Percentiles rank a stretch among this genome's conserved stretches.
Evolutionary conservation across 129 eudicot genomes (phyloP).

Genomic region (Smallanthus sonchifolius): DNA sequence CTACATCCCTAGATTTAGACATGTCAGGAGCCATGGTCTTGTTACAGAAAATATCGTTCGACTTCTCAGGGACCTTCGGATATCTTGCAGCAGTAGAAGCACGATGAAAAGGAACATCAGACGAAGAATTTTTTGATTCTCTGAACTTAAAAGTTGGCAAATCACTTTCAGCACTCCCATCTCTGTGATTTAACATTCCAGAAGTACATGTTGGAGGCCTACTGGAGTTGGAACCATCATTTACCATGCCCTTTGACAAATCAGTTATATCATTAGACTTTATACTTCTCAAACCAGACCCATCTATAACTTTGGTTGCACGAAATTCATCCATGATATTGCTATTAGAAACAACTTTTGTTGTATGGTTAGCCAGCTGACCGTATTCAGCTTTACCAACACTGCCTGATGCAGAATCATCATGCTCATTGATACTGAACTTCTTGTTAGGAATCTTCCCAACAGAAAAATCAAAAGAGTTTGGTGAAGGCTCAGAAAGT

Average conservation of each 20-base stretch:
- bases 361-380: slow-evolving; percentile 5
- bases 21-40: slow-evolving; percentile 14
- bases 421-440: slow-evolving; percentile 24
- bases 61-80: slow-evolving; percentile 8
- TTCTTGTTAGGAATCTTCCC: slow-evolving; percentile 36
- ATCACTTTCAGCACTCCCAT: background rate
- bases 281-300: slow-evolving; percentile 25
- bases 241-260: slow-evolving; percentile 18
- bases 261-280: slow-evolving; percentile 21
- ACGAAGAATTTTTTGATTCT: slow-evolving; percentile 18
- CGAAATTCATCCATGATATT: slow-evolving; percentile 11
- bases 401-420: slow-evolving; percentile 19
- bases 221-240: slow-evolving; percentile 15
- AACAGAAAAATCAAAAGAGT: slow-evolving; percentile 52
- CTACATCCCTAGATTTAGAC: slow-evolving; percentile 19
- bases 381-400: slow-evolving; percentile 22
- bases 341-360: slow-evolving; percentile 8
- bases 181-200: slow-evolving; percentile 17
- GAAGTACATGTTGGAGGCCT: slow-evolving; percentile 15
- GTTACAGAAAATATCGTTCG: slow-evolving; percentile 5
- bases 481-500: slow-evolving; percentile 39
- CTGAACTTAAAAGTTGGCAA: slow-evolving; percentile 12
- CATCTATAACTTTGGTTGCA: slow-evolving; percentile 17
- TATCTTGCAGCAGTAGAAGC: slow-evolving; percentile 14
- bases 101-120: slow-evolving; percentile 7